A percentile compares a stretch with the other conserved stretches of the same genome.
Conservation (phyloP, 768 basidiomycete species). For the Sporobolomyces phaffii region DNA sequence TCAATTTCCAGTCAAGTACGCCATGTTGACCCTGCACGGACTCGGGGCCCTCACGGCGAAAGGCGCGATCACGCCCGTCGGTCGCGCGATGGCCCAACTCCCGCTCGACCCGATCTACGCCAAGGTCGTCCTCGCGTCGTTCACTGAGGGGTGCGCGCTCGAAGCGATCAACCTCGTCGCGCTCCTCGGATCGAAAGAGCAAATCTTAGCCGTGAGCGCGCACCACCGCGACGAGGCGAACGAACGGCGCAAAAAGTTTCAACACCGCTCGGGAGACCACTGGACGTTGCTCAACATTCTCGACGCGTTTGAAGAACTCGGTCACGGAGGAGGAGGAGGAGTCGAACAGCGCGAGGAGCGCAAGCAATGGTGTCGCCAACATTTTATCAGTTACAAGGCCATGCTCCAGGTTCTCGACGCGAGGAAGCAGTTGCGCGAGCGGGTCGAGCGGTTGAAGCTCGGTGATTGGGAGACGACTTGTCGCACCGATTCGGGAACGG, state of each 20-base stretch:
- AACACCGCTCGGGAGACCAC: conserved; percentile 82
- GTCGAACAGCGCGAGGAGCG: conserved; percentile 20
- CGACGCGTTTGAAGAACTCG: conserved; percentile 63
- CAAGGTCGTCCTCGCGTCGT: conserved; percentile 71
- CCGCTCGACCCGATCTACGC: conserved; percentile 84
- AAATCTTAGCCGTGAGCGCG: conserved; percentile 30
- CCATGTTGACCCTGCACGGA: conserved; percentile 57
- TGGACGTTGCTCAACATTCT: conserved; percentile 81
- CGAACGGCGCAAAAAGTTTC: conserved; percentile 64
- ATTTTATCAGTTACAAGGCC: conserved; percentile 75
- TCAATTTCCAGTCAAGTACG: conserved; percentile 35
- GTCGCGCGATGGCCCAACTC: conserved; percentile 78
- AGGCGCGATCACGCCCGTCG: conserved; percentile 63
- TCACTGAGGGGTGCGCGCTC: conserved; percentile 61
- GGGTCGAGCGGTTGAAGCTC: conserved; percentile 58
- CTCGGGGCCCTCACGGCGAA: conserved; percentile 69
- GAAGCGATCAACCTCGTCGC: conserved; percentile 82
- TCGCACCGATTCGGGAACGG: no score
- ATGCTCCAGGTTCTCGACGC: conserved; percentile 73
- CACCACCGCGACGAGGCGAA: conserved; percentile 63
- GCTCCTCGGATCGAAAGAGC: conserved; percentile 62
- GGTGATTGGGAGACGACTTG: conserved; percentile 54
- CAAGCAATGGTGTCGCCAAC: conserved; percentile 71
- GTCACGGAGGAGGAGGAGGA: neutral
- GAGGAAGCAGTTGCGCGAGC: conserved; percentile 64